These are phyloP conservation scores for Boletellus sp. DNA, from an alignment of 768 basidiomycete species.

Conservation along the genomic window DNA sequence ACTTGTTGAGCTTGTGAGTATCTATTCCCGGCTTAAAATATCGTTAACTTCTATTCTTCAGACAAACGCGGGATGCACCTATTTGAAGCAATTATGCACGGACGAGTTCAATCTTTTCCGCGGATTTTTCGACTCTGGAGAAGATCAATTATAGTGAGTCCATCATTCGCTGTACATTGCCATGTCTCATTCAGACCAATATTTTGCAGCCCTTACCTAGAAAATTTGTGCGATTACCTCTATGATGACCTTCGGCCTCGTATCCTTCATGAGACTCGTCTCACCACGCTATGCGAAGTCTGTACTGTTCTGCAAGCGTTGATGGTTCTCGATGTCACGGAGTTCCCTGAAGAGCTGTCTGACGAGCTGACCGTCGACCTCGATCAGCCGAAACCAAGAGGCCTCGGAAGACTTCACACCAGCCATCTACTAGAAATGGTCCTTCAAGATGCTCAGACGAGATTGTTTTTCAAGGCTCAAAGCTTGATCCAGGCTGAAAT, in stretches of 20 bases:
- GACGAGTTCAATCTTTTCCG: conserved; percentile 87
- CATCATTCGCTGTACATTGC: background rate
- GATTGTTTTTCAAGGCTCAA: conserved; percentile 95
- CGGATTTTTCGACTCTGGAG: conserved; percentile 84
- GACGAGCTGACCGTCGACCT: conserved; percentile 39
- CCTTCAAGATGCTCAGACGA: conserved; percentile 92
- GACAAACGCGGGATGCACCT: conserved; percentile 91
- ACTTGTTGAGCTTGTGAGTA: conserved; percentile 79
- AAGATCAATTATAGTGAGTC: conserved; percentile 65
- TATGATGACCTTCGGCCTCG: conserved; percentile 95
- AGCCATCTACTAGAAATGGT: conserved; percentile 83
- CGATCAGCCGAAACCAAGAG: conserved; percentile 34
- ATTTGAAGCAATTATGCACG: conserved; percentile 85
- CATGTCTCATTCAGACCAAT: conserved; percentile 6
- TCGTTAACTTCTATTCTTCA: conserved; percentile 27
- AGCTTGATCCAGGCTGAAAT: conserved; percentile 88
- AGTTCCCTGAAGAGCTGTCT: conserved; percentile 28
- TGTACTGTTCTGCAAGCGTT: conserved; percentile 95
- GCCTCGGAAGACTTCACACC: conserved; percentile 67
- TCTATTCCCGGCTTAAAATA: background rate
- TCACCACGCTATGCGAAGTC: conserved; percentile 87
- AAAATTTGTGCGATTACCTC: conserved; percentile 87
- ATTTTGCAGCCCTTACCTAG: conserved; percentile 75
- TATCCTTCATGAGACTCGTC: conserved; percentile 87
- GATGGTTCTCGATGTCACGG: conserved; percentile 84